phyloP scores from a whole-genome alignment of 2,329 filamentous ascomycete species.

The Fusarium tricinctum region DNA sequence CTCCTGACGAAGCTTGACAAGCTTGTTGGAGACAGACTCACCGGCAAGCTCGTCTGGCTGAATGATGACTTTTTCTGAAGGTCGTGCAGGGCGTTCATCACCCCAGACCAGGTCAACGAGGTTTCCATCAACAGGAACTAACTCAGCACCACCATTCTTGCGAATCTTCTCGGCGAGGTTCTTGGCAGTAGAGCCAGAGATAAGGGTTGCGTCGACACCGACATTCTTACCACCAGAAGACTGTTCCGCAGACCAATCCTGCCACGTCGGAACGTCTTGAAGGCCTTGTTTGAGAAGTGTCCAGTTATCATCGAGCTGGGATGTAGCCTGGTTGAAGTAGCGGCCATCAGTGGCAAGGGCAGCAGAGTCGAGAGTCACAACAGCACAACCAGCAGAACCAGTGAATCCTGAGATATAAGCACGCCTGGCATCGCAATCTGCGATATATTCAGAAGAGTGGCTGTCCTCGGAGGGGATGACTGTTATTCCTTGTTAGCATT shows the following conservation, averaged over 20 bases:
- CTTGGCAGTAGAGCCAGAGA: slow-evolving; percentile 73
- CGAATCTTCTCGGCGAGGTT: slow-evolving; percentile 89
- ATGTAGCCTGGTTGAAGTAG: slow-evolving; percentile 96
- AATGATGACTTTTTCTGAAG: slow-evolving; percentile 80
- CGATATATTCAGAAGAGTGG: slow-evolving; percentile 98
- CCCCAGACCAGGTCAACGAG: slow-evolving; percentile 94
- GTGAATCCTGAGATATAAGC: slow-evolving; percentile 95
- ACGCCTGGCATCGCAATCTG: slow-evolving; percentile 91
- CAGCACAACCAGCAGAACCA: slow-evolving; percentile 92
- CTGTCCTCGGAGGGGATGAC: slow-evolving; percentile 97
- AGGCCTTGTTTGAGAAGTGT: slow-evolving; percentile 90
- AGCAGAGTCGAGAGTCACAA: slow-evolving; percentile 88
- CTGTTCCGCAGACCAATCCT: slow-evolving; percentile 93
- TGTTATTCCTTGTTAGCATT: slow-evolving; percentile 56
- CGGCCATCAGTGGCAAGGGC: slow-evolving; percentile 94
- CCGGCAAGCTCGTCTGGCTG: slow-evolving; percentile 82
- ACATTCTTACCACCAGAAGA: slow-evolving; percentile 89
- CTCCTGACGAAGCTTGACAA: slow-evolving; percentile 89
- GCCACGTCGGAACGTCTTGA: slow-evolving; percentile 95
- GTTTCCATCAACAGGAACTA: slow-evolving; percentile 83
- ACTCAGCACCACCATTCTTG: slow-evolving; percentile 83
- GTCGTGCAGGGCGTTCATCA: slow-evolving; percentile 77
- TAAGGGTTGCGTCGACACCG: slow-evolving; percentile 89
- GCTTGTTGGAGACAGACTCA: slow-evolving; percentile 85
- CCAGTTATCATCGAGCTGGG: slow-evolving; percentile 95